Evolutionary conservation across 225 moss, liverwort and hornwort genomes (phyloP), one percentile per base, ranked within the genome.

Genomic region (Rhytidiadelphus loreus): DNA sequence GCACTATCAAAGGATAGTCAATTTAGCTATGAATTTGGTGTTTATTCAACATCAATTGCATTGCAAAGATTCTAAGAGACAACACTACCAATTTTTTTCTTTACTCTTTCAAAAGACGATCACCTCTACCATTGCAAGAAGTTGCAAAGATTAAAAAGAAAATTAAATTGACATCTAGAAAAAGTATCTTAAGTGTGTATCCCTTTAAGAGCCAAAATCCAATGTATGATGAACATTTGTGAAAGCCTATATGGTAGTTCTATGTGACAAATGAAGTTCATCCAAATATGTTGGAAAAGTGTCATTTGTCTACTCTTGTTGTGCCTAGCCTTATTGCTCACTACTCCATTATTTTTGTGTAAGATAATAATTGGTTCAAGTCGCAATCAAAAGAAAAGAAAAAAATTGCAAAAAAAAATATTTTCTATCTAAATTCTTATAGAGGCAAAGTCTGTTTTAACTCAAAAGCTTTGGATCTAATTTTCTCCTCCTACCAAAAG

Each of bases 131-230:
- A 37, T 24, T 55, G 6, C 6, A 9, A 55, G 2, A 55, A 16
- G 4, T 55, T 4, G 55, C 16, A 55, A 53, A 15, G 53, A 77
- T 24, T 24, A 24, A 53, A 37, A 77, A 15, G 2, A 4, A 55
- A 77, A 1, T 37, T 55, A n/a, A 24, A 2, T 15, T 55, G 15
- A 77, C 6, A 55, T 55, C 1, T 53, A 13, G 4, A 37, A 25
- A 77, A 35, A 50, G 0, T 23, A 77, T 37, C 0, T 37, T 9
- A 24, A 5, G 1, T 4, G 10, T 8, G 9, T 13, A 15, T 37
- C 6, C 11, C 2, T 4, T 3, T 75, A 32, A 32, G 75, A 32
- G 52, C 5, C 2, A 3, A 5, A 52, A 21, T 13, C 13, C 52
- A 21, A 13, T 52, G 7, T 11, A 16, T 24, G 23, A 21, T 16